Evolutionary conservation across 2,329 filamentous ascomycete genomes (phyloP).

Genomic region (Alternaria ethzedia): DNA sequence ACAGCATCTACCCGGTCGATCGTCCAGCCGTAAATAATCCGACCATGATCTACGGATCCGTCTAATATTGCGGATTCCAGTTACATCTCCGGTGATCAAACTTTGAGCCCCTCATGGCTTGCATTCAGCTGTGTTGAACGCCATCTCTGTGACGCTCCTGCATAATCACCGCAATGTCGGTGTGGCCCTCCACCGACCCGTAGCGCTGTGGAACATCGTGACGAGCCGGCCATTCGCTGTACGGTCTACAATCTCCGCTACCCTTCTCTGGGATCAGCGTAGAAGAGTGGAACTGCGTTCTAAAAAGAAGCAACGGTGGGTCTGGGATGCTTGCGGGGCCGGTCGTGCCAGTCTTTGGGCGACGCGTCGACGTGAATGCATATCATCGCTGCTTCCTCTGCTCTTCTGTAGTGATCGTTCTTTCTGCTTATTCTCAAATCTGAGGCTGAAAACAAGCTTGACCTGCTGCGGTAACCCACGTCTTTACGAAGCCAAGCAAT

Average conservation of each 20-base stretch:
- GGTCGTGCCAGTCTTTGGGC: background rate
- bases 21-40: background rate
- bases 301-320: conserved; percentile 7
- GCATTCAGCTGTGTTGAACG: background rate
- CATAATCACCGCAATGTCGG: conserved; percentile 7
- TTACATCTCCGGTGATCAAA: conserved; percentile 2
- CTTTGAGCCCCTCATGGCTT: background rate
- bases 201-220: conserved; percentile 2
- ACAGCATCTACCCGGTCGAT: conserved; percentile 4
- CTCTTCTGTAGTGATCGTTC: background rate
- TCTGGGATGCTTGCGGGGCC: conserved; percentile 12
- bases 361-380: conserved; percentile 4
- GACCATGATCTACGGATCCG: background rate
- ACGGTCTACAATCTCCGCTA: background rate
- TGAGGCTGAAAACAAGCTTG: background rate
- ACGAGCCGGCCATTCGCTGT: background rate
- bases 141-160: background rate
- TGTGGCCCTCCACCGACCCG: conserved; percentile 3
- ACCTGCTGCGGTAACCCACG: background rate
- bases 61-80: background rate
- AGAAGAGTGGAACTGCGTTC: conserved; percentile 1
- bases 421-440: background rate
- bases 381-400: conserved; percentile 4
- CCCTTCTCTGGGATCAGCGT: background rate
- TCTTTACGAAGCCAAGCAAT: conserved; percentile 4